Evolutionary conservation across 2,329 filamentous ascomycete genomes (phyloP).

Genomic region (Mariannaea elegans): DNA sequence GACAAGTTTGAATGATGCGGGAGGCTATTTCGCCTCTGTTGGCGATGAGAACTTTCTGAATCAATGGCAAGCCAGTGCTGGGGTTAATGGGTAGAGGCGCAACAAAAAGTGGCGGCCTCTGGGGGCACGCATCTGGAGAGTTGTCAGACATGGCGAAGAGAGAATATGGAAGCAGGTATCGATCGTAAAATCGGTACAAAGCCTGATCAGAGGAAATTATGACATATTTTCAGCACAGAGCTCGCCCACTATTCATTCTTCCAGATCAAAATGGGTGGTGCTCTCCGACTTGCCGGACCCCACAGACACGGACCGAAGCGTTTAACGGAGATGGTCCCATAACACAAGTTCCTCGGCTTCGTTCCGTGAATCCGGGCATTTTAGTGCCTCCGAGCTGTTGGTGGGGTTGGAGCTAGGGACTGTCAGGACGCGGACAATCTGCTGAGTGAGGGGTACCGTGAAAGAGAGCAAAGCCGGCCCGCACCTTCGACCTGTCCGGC

Average conservation of each 20-base stretch:
- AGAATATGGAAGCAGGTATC: neutral
- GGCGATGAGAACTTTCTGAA: conserved; percentile 36
- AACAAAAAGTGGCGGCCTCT: conserved; percentile 3
- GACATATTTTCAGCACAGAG: conserved; percentile 1
- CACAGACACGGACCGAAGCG: neutral
- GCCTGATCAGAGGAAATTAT: neutral
- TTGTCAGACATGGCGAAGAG: neutral
- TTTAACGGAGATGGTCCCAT: neutral
- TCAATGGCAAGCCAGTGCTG: conserved; percentile 27
- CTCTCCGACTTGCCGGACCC: neutral
- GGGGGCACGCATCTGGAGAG: neutral
- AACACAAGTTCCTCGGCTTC: neutral
- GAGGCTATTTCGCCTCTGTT: conserved; percentile 38
- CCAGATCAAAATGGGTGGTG: neutral
- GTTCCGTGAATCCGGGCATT: neutral
- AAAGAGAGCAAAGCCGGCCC: too few relatives aligned
- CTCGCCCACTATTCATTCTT: neutral
- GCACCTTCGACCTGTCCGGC: too few relatives aligned
- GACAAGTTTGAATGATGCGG: conserved; percentile 31
- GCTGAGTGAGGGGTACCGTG: too few relatives aligned
- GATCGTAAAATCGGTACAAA: neutral
- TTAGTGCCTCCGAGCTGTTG: too few relatives aligned
- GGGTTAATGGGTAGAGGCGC: conserved; percentile 3
- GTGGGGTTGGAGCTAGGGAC: too few relatives aligned
- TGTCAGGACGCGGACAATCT: too few relatives aligned